phyloP scores from a whole-genome alignment of 176 grass and related monocot species.

The Areca catechu region DNA sequence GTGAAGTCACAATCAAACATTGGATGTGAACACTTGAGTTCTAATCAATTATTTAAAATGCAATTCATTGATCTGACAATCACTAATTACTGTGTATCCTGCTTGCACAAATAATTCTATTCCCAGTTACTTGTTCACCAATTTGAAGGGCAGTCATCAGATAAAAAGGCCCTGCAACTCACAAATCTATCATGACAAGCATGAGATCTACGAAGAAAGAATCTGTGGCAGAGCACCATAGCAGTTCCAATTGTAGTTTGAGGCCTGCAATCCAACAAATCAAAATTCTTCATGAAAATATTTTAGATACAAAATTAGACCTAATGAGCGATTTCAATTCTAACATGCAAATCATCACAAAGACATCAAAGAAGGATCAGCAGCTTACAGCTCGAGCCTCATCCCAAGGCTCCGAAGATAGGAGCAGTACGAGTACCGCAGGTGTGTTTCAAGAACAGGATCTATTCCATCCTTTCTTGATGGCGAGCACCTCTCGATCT shows the following conservation, averaged over 20 bases:
- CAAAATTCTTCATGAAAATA: too few species aligned
- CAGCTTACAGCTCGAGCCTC: slow-evolving; percentile 40
- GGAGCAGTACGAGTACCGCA: slow-evolving; percentile 49
- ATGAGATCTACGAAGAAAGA: slow-evolving; percentile 57
- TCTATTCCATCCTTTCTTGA: slow-evolving; percentile 48
- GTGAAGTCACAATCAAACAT: too few species aligned
- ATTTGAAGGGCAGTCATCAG: too few species aligned
- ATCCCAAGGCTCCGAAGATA: slow-evolving; percentile 50
- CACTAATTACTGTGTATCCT: too few species aligned
- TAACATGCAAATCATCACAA: not conserved
- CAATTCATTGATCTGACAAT: too few species aligned
- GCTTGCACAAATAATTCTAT: too few species aligned
- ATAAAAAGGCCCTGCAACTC: slow-evolving; percentile 4
- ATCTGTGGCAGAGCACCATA: slow-evolving; percentile 50
- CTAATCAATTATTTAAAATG: too few species aligned
- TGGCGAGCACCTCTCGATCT: slow-evolving; percentile 47
- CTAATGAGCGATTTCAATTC: too few species aligned
- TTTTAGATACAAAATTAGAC: too few species aligned
- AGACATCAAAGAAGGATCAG: not conserved
- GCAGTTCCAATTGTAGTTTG: slow-evolving; percentile 48
- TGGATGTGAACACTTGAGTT: too few species aligned
- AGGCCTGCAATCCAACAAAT: slow-evolving; percentile 31
- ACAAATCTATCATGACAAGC: slow-evolving; percentile 68
- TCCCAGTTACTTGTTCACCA: too few species aligned
- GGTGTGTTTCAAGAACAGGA: slow-evolving; percentile 37